These are phyloP conservation scores for Calocybe cyanea DNA, from an alignment of 768 basidiomycete genomes.

Conservation along the genomic window DNA sequence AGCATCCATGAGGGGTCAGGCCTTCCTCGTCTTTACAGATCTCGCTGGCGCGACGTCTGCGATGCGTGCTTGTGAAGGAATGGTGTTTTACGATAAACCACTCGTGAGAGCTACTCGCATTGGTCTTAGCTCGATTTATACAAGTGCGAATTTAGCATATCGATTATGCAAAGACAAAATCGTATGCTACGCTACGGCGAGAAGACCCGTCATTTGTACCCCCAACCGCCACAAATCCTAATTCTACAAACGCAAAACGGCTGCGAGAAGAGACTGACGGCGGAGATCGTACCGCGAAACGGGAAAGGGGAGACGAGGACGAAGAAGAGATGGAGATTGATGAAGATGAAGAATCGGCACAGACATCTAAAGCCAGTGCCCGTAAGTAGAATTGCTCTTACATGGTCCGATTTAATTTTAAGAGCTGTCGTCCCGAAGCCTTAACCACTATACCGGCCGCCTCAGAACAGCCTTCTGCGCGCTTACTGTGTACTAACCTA, in stretches of 20 bases:
- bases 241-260: conserved; percentile 56
- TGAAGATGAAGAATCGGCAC: conserved; percentile 70
- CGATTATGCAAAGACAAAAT: conserved; percentile 86
- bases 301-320: conserved; percentile 67
- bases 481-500: conserved; percentile 78
- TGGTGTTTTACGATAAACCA: conserved; percentile 90
- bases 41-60: conserved; percentile 88
- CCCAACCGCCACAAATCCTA: conserved; percentile 62
- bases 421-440: conserved; percentile 27
- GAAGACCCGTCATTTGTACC: conserved; percentile 83
- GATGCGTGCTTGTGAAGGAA: conserved; percentile 89
- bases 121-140: conserved; percentile 7
- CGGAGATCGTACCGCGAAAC: conserved; percentile 58
- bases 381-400: conserved; percentile 41
- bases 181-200: conserved; percentile 73
- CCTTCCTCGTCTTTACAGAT: conserved; percentile 94
- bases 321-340: conserved; percentile 95
- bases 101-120: conserved; percentile 54
- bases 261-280: conserved; percentile 58
- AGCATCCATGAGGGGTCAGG: conserved; percentile 86
- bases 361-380: conserved; percentile 31
- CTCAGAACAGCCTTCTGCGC: conserved; percentile 52
- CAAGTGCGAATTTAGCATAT: conserved; percentile 59
- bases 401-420: conserved; percentile 27
- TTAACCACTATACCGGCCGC: conserved; percentile 40